phyloP scores from a whole-genome alignment of 257 asterid species.

The Solanum phureja region DNA sequence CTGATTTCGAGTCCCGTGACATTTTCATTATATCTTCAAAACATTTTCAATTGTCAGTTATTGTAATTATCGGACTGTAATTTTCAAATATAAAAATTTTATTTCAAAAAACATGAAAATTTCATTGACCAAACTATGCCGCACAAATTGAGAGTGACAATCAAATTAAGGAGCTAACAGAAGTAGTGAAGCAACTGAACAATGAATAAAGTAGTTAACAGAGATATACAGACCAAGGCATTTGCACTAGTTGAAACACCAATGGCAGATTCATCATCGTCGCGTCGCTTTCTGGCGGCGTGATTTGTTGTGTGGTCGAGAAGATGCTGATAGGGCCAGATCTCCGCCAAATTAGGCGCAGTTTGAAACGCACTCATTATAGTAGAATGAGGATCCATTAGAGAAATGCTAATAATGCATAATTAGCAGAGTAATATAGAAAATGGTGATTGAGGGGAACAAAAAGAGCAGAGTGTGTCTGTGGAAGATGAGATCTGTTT shows the following conservation, averaged over 20 bases:
- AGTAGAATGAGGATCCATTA: conserved; percentile 21
- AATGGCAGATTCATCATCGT: conserved; percentile 20
- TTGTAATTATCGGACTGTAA: too few species aligned
- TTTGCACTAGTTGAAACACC: conserved; percentile 27
- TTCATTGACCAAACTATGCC: background rate
- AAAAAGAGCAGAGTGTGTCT: background rate
- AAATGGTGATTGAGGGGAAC: background rate
- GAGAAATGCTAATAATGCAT: background rate
- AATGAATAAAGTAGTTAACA: background rate
- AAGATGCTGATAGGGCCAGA: conserved; percentile 31
- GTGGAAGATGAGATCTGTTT: background rate
- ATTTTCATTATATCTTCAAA: background rate
- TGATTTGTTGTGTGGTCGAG: conserved; percentile 9
- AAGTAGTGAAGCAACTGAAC: background rate
- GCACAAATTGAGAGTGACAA: too few species aligned
- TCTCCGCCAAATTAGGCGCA: conserved; percentile 19
- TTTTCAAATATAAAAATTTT: too few species aligned
- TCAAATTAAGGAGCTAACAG: background rate
- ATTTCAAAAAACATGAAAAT: too few species aligned
- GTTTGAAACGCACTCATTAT: conserved; percentile 3
- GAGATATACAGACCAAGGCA: conserved; percentile 5
- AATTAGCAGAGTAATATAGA: background rate
- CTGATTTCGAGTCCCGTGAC: too few species aligned
- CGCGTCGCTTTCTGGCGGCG: conserved; percentile 13
- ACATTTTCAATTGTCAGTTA: too few species aligned